Percentiles rank a stretch among this genome's conserved stretches.
phyloP scores from a whole-genome alignment of 2,329 filamentous ascomycete genomes.

The Thelonectria discophora region DNA sequence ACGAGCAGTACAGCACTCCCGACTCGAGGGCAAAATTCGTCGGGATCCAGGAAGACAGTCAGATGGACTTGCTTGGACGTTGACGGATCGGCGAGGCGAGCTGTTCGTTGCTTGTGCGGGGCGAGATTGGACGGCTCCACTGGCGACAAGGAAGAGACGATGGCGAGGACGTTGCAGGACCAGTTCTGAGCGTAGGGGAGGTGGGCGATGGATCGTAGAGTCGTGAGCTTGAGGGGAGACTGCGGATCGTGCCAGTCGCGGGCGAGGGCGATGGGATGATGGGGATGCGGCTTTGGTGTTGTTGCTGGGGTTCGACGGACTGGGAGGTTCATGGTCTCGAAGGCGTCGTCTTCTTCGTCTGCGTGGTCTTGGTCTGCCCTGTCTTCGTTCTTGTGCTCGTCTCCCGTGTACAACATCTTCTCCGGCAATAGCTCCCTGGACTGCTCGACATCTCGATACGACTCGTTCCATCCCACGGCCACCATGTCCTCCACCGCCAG shows the following conservation, averaged over 20 bases:
- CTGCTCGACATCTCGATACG: too few relatives aligned
- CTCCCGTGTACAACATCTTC: neutral
- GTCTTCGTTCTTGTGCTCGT: neutral
- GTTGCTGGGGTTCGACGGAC: neutral
- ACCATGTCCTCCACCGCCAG: slow-evolving; percentile 56
- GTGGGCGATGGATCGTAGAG: slow-evolving; percentile 58
- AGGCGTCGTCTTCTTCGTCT: slow-evolving; percentile 43
- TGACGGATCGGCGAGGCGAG: slow-evolving; percentile 60
- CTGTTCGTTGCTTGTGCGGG: slow-evolving; percentile 61
- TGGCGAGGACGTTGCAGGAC: slow-evolving; percentile 63
- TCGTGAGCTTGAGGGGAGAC: slow-evolving; percentile 61
- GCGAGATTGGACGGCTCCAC: slow-evolving; percentile 60
- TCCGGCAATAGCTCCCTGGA: neutral
- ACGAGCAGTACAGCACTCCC: slow-evolving; percentile 62
- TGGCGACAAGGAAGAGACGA: slow-evolving; percentile 57
- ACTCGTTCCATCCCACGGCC: slow-evolving; percentile 59
- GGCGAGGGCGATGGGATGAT: slow-evolving; percentile 48
- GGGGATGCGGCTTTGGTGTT: neutral
- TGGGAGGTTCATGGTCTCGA: slow-evolving; percentile 49
- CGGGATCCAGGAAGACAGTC: slow-evolving; percentile 64
- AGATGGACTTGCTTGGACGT: slow-evolving; percentile 62
- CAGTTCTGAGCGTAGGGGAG: slow-evolving; percentile 67
- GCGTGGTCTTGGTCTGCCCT: slow-evolving; percentile 25
- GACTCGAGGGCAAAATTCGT: slow-evolving; percentile 55
- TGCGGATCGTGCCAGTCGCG: slow-evolving; percentile 53